These are phyloP conservation scores for Phycomyces blakesleeanus DNA, from an alignment of 192 early-diverging fungal species.

Conservation along the genomic window DNA sequence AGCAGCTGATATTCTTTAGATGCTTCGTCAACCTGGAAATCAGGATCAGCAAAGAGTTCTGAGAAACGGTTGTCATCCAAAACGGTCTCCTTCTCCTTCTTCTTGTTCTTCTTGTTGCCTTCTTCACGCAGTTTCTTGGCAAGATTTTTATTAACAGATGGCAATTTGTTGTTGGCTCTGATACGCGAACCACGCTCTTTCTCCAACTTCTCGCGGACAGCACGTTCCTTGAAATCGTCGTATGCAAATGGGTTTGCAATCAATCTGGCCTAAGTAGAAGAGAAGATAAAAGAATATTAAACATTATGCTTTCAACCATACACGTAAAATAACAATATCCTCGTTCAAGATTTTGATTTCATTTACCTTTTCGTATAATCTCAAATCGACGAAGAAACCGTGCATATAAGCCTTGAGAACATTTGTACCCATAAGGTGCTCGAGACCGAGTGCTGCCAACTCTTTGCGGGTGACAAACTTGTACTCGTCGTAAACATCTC, in stretches of 20 bases:
- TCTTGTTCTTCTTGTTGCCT: conserved; percentile 41
- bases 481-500: conserved; percentile 94
- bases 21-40: conserved; percentile 86
- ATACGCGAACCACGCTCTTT: conserved; percentile 87
- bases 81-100: conserved; percentile 37
- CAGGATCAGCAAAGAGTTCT: conserved; percentile 84
- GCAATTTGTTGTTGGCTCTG: conserved; percentile 79
- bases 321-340: too few relatives aligned
- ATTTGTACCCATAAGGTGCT: conserved; percentile 89
- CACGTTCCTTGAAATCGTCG: conserved; percentile 80
- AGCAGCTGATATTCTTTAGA: conserved; percentile 79
- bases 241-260: conserved; percentile 97
- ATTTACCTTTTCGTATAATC: conserved; percentile 81
- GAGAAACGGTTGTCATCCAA: conserved; percentile 85
- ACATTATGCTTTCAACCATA: too few relatives aligned
- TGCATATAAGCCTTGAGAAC: conserved; percentile 98
- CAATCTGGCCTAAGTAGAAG: conserved; percentile 61
- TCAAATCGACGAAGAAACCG: conserved; percentile 95
- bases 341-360: background rate
- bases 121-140: conserved; percentile 67
- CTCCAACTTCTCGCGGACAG: conserved; percentile 77
- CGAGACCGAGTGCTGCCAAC: conserved; percentile 76
- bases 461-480: conserved; percentile 95
- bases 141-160: conserved; percentile 88
- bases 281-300: background rate